Evolutionary conservation across 495 filamentous ascomycete species (phyloP), one percentile per base, ranked within the genome.

Genomic region (Penicillium angulare): DNA sequence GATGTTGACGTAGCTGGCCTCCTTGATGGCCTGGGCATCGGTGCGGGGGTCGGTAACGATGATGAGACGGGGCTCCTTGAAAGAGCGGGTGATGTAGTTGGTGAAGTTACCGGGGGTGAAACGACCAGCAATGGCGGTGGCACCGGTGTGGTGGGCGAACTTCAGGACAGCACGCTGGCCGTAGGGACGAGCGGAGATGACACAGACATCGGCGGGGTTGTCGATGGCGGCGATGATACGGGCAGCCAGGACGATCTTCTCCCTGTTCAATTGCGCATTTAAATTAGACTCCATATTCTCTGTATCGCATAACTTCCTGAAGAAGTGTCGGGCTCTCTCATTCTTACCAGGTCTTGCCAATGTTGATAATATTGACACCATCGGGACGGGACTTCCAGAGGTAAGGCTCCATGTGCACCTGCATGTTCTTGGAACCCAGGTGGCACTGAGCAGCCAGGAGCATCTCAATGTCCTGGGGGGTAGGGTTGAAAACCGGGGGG

Each of bases 61-160:
- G 83, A 98, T 97, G 63, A 98, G 85, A 72, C 93, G 95, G 68
- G 93, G 93, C 80, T 98, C 93, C 86, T 97, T 97, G 88, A 98
- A 98, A 64, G 93, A 97, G 70, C 93, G 95, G 74, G 93, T 98
- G 86, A 97, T 98, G 88, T 98, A 98, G 81, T 98, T 98, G 83
- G 93, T 98, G 87, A 98, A 98, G 75, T 95, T 96, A 83, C 93
- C 93, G 67, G 93, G 93, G 68, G 93, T 98, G 86, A 98, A 98
- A 75, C 93, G 92, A 80, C 93, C 93, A 64, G 93, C 95, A 71
- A 98, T 98, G 71, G 93, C 89, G 67, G 89, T 89, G 68, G 92
- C 90, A 76, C 93, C 92, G 61, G 92, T 98, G 83, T 98, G 91
- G 53, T 88, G 78, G 64, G 92, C 92, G 80, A 96, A 98, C 84